Evolutionary conservation across 2,329 filamentous ascomycete species (phyloP), one percentile per base, ranked within the genome.

Genomic region (Fusarium sp.): DNA sequence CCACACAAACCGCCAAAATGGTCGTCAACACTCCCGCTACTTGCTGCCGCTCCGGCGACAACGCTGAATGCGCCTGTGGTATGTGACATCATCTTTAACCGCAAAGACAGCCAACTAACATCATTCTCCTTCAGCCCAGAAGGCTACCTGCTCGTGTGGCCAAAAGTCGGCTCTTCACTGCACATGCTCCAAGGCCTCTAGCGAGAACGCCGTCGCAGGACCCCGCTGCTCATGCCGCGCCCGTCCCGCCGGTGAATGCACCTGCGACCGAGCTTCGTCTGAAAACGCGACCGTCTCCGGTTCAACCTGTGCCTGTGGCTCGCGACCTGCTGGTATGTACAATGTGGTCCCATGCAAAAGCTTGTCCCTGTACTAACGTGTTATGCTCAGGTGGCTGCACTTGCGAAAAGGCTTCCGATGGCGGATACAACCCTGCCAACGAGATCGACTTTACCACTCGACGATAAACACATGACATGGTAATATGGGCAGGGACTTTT

Each of bases 391-490:
- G 86, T 80, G 91, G 89, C 27, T 96, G 94, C 85, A 96, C 93
- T n/a, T 98, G 95, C 82, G 92, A 94, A 83, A 95, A 94, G 82
- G 89, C 89, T 20, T 82, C 89, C 58, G 88, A 89, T 75, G 88
- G 90, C 63, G 89, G 89, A 42, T 87, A 88, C 67, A 90, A 93
- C 75, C 88, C 90, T 56, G 81, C 83, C 31, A 87, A 92, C 76
- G 95, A 98, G 89, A 93, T 89, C 59, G 95, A 98, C 83, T 98
- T 98, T 81, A 98, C 95, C 40, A 94, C 92, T 64, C 90, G 65
- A 70, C 76, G 69, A 68, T 74, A 63, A 73, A 72, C 7, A 58
- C 22, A 7, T 38, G 18, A n/a, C 11, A 22, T 14, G 31, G 13
- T 34, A 6, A 13, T n/a, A 18, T 18, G 9, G 52, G 35, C 34